A percentile compares a stretch with the other conserved stretches of the same genome.
phyloP scores from a whole-genome alignment of 83 land plant genomes.

The Thuja plicata region DNA sequence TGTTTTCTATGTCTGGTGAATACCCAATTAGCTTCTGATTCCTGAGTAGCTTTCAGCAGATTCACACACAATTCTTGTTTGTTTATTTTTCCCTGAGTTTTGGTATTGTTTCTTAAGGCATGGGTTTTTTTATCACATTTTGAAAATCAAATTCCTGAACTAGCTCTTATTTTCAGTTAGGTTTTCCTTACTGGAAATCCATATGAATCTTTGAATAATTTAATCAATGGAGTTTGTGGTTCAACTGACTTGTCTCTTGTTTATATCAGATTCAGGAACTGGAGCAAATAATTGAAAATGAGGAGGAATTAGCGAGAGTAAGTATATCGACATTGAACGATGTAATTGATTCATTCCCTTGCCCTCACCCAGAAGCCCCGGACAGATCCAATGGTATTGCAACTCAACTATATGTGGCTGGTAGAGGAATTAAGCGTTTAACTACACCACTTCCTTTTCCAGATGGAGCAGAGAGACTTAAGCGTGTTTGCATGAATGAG shows the following conservation, averaged over 20 bases:
- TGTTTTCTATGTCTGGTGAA: background rate
- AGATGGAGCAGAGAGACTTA: no score
- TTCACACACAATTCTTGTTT: background rate
- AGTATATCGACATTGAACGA: no score
- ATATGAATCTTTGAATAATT: background rate
- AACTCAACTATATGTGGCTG: no score
- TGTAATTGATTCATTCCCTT: no score
- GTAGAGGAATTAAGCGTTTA: no score
- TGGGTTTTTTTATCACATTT: background rate
- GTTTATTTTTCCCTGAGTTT: background rate
- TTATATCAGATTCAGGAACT: background rate
- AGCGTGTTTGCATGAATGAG: background rate
- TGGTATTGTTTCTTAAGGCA: background rate
- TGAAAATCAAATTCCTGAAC: background rate
- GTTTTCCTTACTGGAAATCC: background rate
- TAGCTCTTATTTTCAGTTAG: background rate
- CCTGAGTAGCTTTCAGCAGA: background rate
- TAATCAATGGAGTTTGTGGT: background rate
- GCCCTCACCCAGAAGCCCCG: no score
- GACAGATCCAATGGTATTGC: no score
- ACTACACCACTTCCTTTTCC: no score
- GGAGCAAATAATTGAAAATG: background rate
- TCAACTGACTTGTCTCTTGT: background rate
- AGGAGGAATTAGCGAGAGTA: background rate
- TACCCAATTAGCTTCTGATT: background rate